Evolutionary conservation across 2,329 filamentous ascomycete genomes (phyloP), one percentile per base, ranked within the genome.

Genomic region (Aureobasidium sp.): DNA sequence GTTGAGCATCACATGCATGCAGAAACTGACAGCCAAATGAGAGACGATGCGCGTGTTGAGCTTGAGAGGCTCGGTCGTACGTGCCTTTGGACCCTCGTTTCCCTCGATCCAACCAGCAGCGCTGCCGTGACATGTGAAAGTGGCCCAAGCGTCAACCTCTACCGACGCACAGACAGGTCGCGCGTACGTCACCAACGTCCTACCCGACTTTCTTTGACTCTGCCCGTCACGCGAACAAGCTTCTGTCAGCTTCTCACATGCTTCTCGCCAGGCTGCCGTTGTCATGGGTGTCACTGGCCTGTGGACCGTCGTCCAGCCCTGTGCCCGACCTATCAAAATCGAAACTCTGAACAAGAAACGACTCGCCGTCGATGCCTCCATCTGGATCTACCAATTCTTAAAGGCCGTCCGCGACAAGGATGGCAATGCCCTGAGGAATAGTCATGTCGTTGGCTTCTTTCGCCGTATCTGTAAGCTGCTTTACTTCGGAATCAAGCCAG

Each of bases 331-430:
- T 22, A 96, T 95, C 65, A 97, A 96, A 75, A 88, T 99, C 69
- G 92, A 95, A 69, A 96, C 93, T 15, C 86, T 99, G 64, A 97
- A 97, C 75, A 90, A 89, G 68, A 97, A 96, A 77, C 91, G 94
- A 17, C 88, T 99, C 55, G 95, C 94, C 51, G 91, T 99, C 67
- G 94, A 99, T 77, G 94, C 95, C 63, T 97, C 92, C 14, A 99
- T 99, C 73, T 99, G 94, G 94, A 97, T 99, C 69, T 99, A 99
- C 80, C 94, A 99, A 73, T 99, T 99, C 71, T 85, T 99, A 69
- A 99, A 99, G 78, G 94, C 95, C 11, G 94, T 99, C 12, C 92
- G 94, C 69, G 94, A 99, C 77, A 97, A 97, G 71, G 94, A 99
- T 76, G 94, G 94, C 60, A 96, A 99, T 72, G 94, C 94, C 1